Evolutionary conservation across 495 filamentous ascomycete genomes (phyloP), one percentile per base, ranked within the genome.

Genomic region (Aspergillus coremiiformis): DNA sequence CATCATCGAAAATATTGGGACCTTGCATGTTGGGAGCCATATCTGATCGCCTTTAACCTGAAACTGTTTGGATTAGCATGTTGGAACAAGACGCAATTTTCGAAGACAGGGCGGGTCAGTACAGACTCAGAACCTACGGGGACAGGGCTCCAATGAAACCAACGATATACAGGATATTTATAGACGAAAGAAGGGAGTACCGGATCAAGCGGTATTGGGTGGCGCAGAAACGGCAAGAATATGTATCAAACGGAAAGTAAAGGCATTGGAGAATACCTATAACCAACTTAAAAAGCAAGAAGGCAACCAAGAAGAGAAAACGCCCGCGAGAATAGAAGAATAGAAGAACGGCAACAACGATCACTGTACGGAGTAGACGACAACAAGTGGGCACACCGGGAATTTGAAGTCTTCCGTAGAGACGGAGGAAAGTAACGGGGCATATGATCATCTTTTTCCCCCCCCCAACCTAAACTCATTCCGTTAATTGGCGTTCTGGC

Each of bases 1-100:
- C 59, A 62, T 75, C 72, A 43, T 75, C 72, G 49, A 75, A 75
- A 54, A 75, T 75, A 51, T 63, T 60, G n/a, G 72, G 71, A 44
- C 57, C 59, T 43, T 67, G 60, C 30, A 58, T 58, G 59, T 44
- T 67, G 45, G 63, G 53, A 51, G 68, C 64, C 72, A 75, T 75
- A 39, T 63, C 58, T 52, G 62, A 66, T 68, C 54, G 56, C 56
- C 59, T 64, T 66, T 61, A 57, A 54, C 62, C 65, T 63, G 63
- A 63, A 66, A 65, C 66, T 66, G 51, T 24, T 23, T 22, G 20
- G 22, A 27, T 53, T 26, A 51, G 54, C 24, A 49, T 49, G 12
- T 22, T 22, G 32, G 39, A 33, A 55, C 42, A 39, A 57, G 27
- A 54, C 15, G 44, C 4, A 10, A 23, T 23, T 2, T 21, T 8